Percentiles rank a stretch among this genome's conserved stretches.
These are phyloP conservation scores for Penicillium decumbens DNA, from an alignment of 2,329 filamentous ascomycete genomes.

Conservation along the genomic window DNA sequence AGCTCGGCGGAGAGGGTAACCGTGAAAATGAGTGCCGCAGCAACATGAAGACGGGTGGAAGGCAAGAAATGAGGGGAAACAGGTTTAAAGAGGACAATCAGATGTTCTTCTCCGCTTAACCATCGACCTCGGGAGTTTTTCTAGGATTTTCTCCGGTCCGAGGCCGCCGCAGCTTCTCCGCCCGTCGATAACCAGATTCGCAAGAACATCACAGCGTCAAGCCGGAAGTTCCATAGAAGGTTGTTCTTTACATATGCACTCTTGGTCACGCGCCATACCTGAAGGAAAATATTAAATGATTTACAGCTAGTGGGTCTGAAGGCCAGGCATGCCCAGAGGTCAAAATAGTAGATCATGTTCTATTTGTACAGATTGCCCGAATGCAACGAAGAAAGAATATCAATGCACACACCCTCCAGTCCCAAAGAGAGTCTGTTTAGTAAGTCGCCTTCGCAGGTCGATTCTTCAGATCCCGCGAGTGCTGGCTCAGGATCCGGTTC, in stretches of 20 bases:
- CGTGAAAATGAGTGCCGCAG: conserved; percentile 39
- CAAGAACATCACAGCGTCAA: neutral
- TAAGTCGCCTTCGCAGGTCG: conserved; percentile 35
- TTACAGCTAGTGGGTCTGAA: neutral
- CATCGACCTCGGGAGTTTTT: conserved; percentile 28
- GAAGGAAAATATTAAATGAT: neutral
- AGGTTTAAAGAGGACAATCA: conserved; percentile 21
- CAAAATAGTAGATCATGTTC: conserved; percentile 18
- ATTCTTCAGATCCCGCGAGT: conserved; percentile 47
- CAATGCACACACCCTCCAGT: conserved; percentile 5
- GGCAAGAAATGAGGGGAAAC: conserved; percentile 14
- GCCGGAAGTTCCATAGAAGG: neutral
- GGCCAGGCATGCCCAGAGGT: neutral
- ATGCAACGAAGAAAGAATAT: conserved; percentile 13
- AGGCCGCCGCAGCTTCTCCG: conserved; percentile 19
- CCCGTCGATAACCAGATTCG: conserved; percentile 10
- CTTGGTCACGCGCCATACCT: neutral
- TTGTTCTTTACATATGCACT: neutral
- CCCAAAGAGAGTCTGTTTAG: conserved; percentile 14
- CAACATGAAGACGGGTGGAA: conserved; percentile 40
- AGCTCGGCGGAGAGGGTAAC: conserved; percentile 43
- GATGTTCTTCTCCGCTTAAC: conserved; percentile 26
- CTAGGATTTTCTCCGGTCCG: conserved; percentile 26
- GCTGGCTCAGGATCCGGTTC: conserved; percentile 65
- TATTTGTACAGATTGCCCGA: conserved; percentile 32